Base-by-base conservation (phyloP, 2,329 filamentous ascomycete genomes). In the Canariomyces notabilis region DNA sequence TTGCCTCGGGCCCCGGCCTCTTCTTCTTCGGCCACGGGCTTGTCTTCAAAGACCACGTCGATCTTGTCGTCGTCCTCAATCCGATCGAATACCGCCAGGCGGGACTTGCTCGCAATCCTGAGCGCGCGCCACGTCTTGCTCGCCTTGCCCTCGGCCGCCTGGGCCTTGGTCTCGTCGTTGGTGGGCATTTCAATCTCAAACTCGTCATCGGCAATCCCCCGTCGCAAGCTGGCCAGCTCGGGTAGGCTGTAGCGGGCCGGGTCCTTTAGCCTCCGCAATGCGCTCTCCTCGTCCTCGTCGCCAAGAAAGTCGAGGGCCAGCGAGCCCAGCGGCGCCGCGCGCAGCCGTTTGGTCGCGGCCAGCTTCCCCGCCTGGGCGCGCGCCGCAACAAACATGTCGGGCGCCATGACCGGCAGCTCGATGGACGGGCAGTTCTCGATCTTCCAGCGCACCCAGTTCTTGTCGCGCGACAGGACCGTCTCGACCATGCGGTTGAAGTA, bases 391-490 rank as follows among this genome's bases (percentile, higher is more conserved):
- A 89, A 91, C 37, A 84, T 77, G 21, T 79, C 68, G 1, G 83
- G 75, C 2, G 83, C 76, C 22, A 97, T 76, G 9, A 87, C 72
- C 18, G 85, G 79, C 49, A 80, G 79, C 61, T 90, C 83, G 60
- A 99, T 97, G 5, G 85, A 79, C 19, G 89, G 88, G 63, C 93
- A 98, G 56, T 84, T 88, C 64, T 96, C 89, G 50, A 91, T 84
- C 69, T 99, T 99, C 93, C 93, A 99, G 52, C 89, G 85, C 36
- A 94, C 89, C 94, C 94, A 98, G 63, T 97, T 96, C 72, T 96
- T 97, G 66, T 99, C 93, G 53, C 93, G 79, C 19, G 89, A 88
- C 22, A 98, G 79, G 23, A 98, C 91, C 11, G 90, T 97, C 64
- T 97, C 91, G 23, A 98, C 89, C 80, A 97, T 95, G 32, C 93